Evolutionary conservation across 179 eudicot genomes (phyloP).

Genomic region (Spinacia oleracea): DNA sequence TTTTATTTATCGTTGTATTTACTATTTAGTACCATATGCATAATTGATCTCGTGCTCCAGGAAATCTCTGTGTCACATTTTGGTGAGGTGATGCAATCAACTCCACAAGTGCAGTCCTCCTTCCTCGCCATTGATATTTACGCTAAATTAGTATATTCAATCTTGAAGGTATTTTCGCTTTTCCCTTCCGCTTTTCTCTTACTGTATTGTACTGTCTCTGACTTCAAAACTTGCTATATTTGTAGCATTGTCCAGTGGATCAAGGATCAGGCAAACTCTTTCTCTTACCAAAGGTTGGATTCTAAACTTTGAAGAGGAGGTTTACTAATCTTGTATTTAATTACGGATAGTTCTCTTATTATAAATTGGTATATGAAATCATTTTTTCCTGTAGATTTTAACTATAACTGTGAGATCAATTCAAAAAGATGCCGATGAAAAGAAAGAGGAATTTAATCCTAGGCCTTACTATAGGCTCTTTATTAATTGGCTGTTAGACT

Average conservation of each 20-base stretch:
- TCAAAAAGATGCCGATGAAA: slow-evolving; percentile 87
- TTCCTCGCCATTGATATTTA: slow-evolving; percentile 87
- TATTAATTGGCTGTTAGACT: slow-evolving; percentile 76
- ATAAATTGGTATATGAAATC: neutral
- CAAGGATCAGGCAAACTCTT: slow-evolving; percentile 70
- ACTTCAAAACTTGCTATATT: slow-evolving; percentile 21
- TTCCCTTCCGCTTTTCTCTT: slow-evolving; percentile 3
- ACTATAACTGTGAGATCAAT: slow-evolving; percentile 70
- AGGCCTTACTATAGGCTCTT: slow-evolving; percentile 95
- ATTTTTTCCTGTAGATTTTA: slow-evolving; percentile 50
- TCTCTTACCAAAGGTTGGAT: slow-evolving; percentile 73
- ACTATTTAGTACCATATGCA: neutral
- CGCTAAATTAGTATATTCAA: slow-evolving; percentile 68
- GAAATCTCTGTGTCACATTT: slow-evolving; percentile 79
- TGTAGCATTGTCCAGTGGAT: slow-evolving; percentile 65
- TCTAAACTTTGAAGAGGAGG: neutral
- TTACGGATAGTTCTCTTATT: neutral
- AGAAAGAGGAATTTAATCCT: slow-evolving; percentile 69
- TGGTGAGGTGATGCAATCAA: slow-evolving; percentile 55
- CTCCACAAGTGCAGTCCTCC: slow-evolving; percentile 62
- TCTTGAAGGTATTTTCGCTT: slow-evolving; percentile 62
- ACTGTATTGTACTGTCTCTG: neutral
- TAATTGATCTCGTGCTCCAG: slow-evolving; percentile 36
- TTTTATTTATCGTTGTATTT: neutral
- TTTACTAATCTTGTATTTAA: neutral